phyloP scores from a whole-genome alignment of 2,329 filamentous ascomycete genomes.

The Scedosporium apiospermum region DNA sequence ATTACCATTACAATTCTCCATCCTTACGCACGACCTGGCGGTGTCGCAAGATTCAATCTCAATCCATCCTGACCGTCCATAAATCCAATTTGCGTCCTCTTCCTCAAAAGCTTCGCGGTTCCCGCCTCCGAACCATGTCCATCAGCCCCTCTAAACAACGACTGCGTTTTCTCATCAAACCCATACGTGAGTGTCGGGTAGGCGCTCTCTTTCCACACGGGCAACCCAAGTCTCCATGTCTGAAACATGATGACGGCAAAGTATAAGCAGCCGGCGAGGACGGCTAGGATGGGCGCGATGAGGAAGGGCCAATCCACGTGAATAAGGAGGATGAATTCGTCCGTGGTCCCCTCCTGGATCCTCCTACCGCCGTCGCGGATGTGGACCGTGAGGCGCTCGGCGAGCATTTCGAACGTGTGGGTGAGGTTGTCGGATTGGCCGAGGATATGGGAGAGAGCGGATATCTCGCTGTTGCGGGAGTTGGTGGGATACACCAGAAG shows the following conservation, averaged over 20 bases:
- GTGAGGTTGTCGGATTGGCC: background rate
- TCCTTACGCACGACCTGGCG: too few relatives aligned
- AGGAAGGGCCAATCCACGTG: background rate
- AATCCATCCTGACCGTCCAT: background rate
- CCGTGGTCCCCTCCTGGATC: background rate
- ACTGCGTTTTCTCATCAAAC: constrained; percentile 1
- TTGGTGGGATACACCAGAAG: background rate
- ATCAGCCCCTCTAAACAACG: background rate
- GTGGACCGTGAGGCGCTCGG: background rate
- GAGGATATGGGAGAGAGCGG: background rate
- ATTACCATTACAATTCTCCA: too few relatives aligned
- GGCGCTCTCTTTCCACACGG: constrained; percentile 3
- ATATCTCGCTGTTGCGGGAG: background rate
- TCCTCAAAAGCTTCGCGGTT: background rate
- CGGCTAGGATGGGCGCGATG: background rate
- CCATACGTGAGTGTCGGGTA: background rate
- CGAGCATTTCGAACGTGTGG: background rate
- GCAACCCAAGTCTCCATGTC: background rate
- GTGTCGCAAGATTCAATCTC: background rate
- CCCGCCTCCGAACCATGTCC: background rate
- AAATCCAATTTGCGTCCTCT: background rate
- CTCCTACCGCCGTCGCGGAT: background rate
- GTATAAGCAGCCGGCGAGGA: background rate
- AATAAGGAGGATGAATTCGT: background rate
- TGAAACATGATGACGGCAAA: background rate